Evolutionary conservation across 2,329 filamentous ascomycete species (phyloP), one percentile per base, ranked within the genome.

Genomic region (Microthyrium microscopicum): DNA sequence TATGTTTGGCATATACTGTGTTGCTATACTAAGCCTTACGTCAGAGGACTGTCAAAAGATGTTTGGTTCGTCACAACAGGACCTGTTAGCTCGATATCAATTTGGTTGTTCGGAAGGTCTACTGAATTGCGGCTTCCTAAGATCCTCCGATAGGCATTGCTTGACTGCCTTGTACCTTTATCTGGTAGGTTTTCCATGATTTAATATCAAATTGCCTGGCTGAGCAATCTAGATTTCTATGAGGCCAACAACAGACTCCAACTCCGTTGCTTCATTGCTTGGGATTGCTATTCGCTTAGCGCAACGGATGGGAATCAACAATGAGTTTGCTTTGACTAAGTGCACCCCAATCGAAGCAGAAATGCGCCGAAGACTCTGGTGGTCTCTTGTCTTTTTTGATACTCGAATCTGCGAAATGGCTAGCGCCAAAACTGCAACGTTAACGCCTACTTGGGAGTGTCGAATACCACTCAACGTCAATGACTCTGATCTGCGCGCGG

Each of bases 1-100:
- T 4, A 50, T 77, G 33, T 76, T 76, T 40, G 57, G 68, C 41
- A 76, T 83, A 27, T 81, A 80, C 46, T 64, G 62, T 36, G 64
- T 73, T 46, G 64, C 73, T 1, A 54, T 69, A 13, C 50, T 68
- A 8, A 68, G 72, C 27, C 53, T 82, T 31, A 53, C 51, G 1
- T 58, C 65, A 2, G 54, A 60, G 1, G 72, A 79, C 41, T 74
- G 68, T 39, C 50, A 46, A 22, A 31, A 37, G 5, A 43, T 50
- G 5, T 56, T 66, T 41, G 48, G 47, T 21, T 46, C 48, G 3
- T 39, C 56, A 12, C 57, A 50, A 34, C 42, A 50, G 21, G 49
- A 55, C 19, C 50, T 64, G 25, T 39, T 62, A 33, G 43, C 33
- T 5, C 53, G 45, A 3, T 62, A 60, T 52, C 57, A 59, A 36